Evolutionary conservation across 345 rosid species (phyloP).

Genomic region (Xanthoceras sorbifolium): DNA sequence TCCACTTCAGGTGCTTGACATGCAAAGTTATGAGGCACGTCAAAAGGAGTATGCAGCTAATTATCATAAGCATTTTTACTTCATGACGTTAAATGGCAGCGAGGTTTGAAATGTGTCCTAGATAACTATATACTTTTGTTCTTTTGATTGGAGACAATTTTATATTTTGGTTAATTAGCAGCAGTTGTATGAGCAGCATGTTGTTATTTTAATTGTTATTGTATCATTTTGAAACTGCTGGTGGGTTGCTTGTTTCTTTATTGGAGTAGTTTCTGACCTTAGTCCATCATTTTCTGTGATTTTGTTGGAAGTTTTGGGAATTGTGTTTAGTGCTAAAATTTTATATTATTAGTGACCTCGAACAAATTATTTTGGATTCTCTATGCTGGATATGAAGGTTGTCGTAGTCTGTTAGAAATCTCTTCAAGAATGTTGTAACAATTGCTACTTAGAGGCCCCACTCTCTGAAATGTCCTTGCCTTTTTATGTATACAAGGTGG

Average conservation of each 20-base stretch:
- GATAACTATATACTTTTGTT: neutral
- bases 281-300: neutral
- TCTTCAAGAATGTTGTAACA: neutral
- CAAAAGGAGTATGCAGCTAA: slow-evolving; percentile 85
- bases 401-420: neutral
- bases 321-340: slow-evolving; percentile 2
- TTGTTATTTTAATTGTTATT: neutral
- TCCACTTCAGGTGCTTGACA: slow-evolving; percentile 83
- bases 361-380: slow-evolving; percentile 5
- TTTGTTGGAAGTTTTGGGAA: slow-evolving; percentile 6
- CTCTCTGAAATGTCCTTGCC: neutral
- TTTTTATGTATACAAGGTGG: neutral
- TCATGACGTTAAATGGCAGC: slow-evolving; percentile 95
- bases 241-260: neutral
- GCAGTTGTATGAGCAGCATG: slow-evolving; percentile 1
- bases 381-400: neutral
- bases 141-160: slow-evolving; percentile 2
- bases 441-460: neutral
- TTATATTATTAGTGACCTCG: neutral
- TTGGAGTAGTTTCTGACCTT: neutral
- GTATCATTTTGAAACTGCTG: neutral
- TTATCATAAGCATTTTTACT: slow-evolving; percentile 98
- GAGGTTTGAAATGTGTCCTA: slow-evolving; percentile 60
- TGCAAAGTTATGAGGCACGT: slow-evolving; percentile 78
- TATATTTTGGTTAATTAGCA: slow-evolving; percentile 1